Conservation (phyloP, 345 rosid genomes). For the Rhodamnia rubescens region DNA sequence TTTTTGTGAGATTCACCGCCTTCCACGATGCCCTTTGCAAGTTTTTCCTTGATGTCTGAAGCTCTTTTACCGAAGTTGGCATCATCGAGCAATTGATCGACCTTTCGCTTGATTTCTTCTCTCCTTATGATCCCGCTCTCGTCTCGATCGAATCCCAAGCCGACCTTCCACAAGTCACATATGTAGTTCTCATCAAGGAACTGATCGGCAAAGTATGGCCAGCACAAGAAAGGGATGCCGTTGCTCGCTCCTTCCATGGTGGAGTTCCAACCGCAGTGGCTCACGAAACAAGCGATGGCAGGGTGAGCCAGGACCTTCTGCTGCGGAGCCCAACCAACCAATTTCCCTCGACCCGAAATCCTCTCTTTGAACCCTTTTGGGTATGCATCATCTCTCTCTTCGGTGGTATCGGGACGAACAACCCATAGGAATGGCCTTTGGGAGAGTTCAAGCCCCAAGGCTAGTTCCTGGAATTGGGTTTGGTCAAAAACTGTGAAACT, state of each 20-base stretch:
- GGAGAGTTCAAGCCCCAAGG: slow-evolving; percentile 7
- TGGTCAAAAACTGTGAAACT: slow-evolving; percentile 4
- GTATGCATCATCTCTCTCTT: not conserved
- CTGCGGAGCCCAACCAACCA: slow-evolving; percentile 14
- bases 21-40: not conserved
- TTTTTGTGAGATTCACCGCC: not conserved
- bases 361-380: slow-evolving; percentile 6
- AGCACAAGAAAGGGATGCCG: slow-evolving; percentile 43
- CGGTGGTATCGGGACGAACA: not conserved
- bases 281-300: slow-evolving; percentile 13
- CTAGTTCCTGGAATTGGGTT: slow-evolving; percentile 2
- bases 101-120: not conserved
- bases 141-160: slow-evolving; percentile 3
- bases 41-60: not conserved
- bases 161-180: slow-evolving; percentile 36
- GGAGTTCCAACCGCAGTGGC: slow-evolving; percentile 66
- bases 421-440: slow-evolving; percentile 6
- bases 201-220: slow-evolving; percentile 42
- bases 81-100: not conserved
- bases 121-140: not conserved
- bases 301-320: slow-evolving; percentile 10
- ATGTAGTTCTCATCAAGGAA: slow-evolving; percentile 22
- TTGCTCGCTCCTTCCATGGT: slow-evolving; percentile 36
- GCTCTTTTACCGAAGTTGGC: not conserved
- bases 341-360: slow-evolving; percentile 3